phyloP scores from a whole-genome alignment of 2,329 filamentous ascomycete species.

The Parastagonospora nodorum region DNA sequence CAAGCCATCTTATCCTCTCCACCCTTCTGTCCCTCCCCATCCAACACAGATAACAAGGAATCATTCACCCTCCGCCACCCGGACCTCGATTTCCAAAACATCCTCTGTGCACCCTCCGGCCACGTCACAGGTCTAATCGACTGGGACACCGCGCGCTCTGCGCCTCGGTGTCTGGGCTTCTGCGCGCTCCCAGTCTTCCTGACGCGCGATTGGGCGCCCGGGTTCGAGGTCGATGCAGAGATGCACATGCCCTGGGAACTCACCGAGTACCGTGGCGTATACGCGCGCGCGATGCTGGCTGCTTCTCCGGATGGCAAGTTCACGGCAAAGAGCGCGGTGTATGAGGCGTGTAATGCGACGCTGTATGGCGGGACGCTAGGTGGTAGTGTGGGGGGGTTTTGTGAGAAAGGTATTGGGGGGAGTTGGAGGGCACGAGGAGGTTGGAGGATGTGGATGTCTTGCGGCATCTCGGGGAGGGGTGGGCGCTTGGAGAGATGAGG shows the following conservation, averaged over 20 bases:
- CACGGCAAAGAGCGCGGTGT: constrained; percentile 7
- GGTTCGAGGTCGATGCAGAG: background rate
- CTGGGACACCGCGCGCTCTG: constrained; percentile 13
- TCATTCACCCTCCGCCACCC: constrained; percentile 23
- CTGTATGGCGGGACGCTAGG: constrained; percentile 1
- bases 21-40: constrained; percentile 1
- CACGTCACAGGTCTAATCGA: constrained; percentile 22
- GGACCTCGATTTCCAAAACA: constrained; percentile 31
- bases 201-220: constrained; percentile 7
- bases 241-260: constrained; percentile 1
- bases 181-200: constrained; percentile 14
- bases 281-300: constrained; percentile 10
- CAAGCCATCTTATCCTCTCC: background rate
- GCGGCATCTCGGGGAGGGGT: no score
- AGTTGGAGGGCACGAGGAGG: no score
- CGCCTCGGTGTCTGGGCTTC: constrained; percentile 15
- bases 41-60: constrained; percentile 7
- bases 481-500: no score
- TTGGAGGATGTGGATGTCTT: no score
- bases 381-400: background rate
- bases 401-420: no score
- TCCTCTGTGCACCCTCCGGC: constrained; percentile 19
- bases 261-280: constrained; percentile 9
- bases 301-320: constrained; percentile 8
- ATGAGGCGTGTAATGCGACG: constrained; percentile 1